Conservation (phyloP, 2,329 filamentous ascomycete species). For the Pyricularia pennisetigena region DNA sequence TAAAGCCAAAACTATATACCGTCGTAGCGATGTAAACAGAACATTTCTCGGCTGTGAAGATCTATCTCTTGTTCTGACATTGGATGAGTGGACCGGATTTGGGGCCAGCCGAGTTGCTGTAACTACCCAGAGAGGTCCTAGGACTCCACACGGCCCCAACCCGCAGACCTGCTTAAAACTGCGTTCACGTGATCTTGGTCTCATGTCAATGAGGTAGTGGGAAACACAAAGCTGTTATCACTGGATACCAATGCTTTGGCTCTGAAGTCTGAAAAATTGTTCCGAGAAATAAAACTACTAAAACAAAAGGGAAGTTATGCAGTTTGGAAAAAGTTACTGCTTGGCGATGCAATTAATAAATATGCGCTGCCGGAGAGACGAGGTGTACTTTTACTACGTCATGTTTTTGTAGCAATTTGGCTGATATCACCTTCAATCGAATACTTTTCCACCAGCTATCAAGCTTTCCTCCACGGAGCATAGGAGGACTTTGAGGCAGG, state of each 20-base stretch:
- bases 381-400: no score
- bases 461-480: no score
- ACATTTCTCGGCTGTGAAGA: not conserved
- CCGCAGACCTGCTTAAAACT: not conserved
- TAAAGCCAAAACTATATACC: not conserved
- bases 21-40: not conserved
- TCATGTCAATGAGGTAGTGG: not conserved
- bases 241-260: not conserved
- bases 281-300: no score
- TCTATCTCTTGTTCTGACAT: not conserved
- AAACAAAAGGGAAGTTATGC: no score
- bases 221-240: not conserved
- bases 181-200: not conserved
- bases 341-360: no score
- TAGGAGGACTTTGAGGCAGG: not conserved
- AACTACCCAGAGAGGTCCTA: no score
- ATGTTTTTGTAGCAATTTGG: no score
- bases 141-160: not conserved
- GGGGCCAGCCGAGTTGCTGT: not conserved
- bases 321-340: no score
- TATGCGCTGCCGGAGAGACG: no score
- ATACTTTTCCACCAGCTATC: no score
- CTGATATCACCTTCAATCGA: no score
- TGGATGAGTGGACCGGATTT: not conserved
- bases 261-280: no score